Evolutionary conservation across 495 filamentous ascomycete species (phyloP).

Genomic region (Aspergillus ellipticus): DNA sequence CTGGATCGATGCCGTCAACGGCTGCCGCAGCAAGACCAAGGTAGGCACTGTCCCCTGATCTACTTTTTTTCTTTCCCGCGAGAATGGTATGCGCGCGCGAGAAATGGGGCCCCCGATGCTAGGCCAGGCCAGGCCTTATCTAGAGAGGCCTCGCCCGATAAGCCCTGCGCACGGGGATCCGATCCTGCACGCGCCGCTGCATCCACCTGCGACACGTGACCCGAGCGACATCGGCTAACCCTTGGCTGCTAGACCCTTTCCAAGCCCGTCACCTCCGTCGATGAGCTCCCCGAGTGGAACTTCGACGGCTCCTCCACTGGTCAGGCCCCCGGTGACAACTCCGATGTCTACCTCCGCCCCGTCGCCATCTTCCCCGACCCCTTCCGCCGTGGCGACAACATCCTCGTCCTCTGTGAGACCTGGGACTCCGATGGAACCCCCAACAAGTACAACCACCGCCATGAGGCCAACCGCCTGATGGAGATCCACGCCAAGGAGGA

Average conservation of each 20-base stretch:
- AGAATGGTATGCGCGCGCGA: neutral
- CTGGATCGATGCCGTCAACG: conserved; percentile 85
- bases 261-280: conserved; percentile 57
- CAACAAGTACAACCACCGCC: conserved; percentile 98
- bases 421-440: conserved; percentile 95
- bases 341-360: conserved; percentile 95
- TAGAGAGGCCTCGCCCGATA: conserved; percentile 17
- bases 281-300: conserved; percentile 97
- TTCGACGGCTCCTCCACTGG: conserved; percentile 95
- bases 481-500: conserved; percentile 74
- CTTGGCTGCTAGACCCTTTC: conserved; percentile 65
- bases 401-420: conserved; percentile 91
- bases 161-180: conserved; percentile 30
- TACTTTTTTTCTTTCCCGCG: neutral
- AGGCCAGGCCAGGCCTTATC: conserved; percentile 4
- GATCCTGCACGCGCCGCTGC: conserved; percentile 23
- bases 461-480: conserved; percentile 85
- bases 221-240: conserved; percentile 14
- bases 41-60: conserved; percentile 49
- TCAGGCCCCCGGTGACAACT: conserved; percentile 94
- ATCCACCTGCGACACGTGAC: conserved; percentile 37
- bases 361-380: conserved; percentile 89
- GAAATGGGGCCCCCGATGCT: neutral
- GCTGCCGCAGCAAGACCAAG: conserved; percentile 85
- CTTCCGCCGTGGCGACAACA: conserved; percentile 81